Evolutionary conservation across 805 yeast species (phyloP), one percentile per base, ranked within the genome.

Genomic region (Metschnikowia matae): DNA sequence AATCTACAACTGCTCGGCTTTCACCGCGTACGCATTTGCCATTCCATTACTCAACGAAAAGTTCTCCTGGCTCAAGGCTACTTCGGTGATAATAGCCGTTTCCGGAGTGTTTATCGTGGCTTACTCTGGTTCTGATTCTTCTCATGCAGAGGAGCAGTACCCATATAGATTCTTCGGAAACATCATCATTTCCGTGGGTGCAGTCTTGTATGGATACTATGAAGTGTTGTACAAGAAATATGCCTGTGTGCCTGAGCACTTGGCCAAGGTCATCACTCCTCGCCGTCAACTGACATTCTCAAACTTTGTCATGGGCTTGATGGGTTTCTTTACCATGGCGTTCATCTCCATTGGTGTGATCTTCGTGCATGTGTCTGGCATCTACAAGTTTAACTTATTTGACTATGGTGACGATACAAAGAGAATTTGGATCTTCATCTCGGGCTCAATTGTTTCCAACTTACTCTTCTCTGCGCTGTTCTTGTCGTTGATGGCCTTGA

Each of bases 1-100:
- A 3, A 89, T 89, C 53, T 89, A 89, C 69, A 89, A 89, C 69
- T 88, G 94, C 63, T 84, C 92, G 14, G 95, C 96, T 0, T 89
- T 89, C 64, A 85, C 91, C 3, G 96, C 96, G 0, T 84, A 89
- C 61, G 79, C 87, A 14, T 89, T 89, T 67, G 89, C 95, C 3
- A 83, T 89, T 26, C 87, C 90, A 1, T 66, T 89, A 18, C 71
- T 89, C 46, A 70, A 79, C 33, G 96, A 89, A 60, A 70, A 67
- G 44, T 81, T 88, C 59, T 79, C 84, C 3, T 73, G 80, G 73
- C 60, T 79, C 46, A 89, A 89, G 65, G 74, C 81, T 8, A 60
- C 73, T 29, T 80, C 90, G n/a, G 96, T 89, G 15, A 55, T 81
- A 1, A 71, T 84, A 37, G 94, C 96, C 7, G 70, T 89, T 6